phyloP scores from a whole-genome alignment of 345 rosid genomes.

The Moricandia moricandioides region DNA sequence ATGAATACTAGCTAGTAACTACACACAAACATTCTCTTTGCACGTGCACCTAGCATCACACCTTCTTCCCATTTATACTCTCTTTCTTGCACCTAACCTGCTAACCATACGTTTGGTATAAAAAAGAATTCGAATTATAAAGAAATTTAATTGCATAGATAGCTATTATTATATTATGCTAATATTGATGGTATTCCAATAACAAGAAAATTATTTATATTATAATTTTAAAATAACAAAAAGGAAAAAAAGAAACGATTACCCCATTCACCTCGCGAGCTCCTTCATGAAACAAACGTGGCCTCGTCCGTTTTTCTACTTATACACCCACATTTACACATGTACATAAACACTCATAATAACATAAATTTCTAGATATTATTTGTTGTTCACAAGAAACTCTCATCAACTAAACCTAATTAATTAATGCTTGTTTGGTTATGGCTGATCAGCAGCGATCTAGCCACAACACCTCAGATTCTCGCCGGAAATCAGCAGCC shows the following conservation, averaged over 20 bases:
- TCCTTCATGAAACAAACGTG: slow-evolving; percentile 89
- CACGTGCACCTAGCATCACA: slow-evolving; percentile 47
- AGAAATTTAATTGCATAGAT: neutral
- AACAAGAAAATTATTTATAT: neutral
- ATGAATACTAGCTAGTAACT: neutral
- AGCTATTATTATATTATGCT: neutral
- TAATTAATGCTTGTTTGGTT: slow-evolving; percentile 11
- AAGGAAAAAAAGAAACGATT: slow-evolving; percentile 37
- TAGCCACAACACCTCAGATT: slow-evolving; percentile 40
- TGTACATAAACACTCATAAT: slow-evolving; percentile 11
- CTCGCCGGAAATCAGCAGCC: slow-evolving; percentile 43
- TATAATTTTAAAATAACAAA: neutral
- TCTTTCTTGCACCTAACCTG: slow-evolving; percentile 34
- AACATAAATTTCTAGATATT: neutral
- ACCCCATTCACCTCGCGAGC: slow-evolving; percentile 59
- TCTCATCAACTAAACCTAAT: slow-evolving; percentile 8
- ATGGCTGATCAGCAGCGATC: slow-evolving; percentile 54
- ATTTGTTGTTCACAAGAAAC: slow-evolving; percentile 26
- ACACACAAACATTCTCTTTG: slow-evolving; percentile 37
- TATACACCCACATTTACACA: slow-evolving; percentile 36
- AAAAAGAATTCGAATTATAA: neutral
- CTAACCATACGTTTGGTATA: slow-evolving; percentile 15
- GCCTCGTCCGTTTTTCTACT: slow-evolving; percentile 37
- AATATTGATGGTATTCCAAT: neutral
- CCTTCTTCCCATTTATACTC: slow-evolving; percentile 37